A percentile compares a stretch with the other conserved stretches of the same genome.
phyloP scores from a whole-genome alignment of 2,329 filamentous ascomycete species.

The Penicillium concentricum region DNA sequence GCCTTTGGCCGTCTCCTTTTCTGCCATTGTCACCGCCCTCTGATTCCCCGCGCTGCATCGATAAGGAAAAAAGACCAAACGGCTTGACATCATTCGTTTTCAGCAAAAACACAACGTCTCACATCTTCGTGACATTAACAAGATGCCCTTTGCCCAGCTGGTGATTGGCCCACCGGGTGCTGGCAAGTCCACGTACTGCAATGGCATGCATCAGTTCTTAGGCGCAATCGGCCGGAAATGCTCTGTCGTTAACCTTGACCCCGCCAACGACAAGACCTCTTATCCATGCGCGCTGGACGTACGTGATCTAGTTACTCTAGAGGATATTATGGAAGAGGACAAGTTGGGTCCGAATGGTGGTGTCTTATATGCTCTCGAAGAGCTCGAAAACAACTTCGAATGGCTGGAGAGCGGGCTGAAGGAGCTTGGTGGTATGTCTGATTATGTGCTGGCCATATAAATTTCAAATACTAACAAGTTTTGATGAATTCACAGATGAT shows the following conservation, averaged over 20 bases:
- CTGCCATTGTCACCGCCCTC: conserved; percentile 33
- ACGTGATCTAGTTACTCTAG: conserved; percentile 80
- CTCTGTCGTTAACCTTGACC: conserved; percentile 94
- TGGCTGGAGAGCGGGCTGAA: conserved; percentile 84
- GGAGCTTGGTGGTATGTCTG: conserved; percentile 60
- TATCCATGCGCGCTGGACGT: conserved; percentile 92
- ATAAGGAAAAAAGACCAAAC: conserved; percentile 20
- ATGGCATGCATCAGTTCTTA: conserved; percentile 99
- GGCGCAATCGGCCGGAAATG: conserved; percentile 91
- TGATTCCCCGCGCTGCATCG: conserved; percentile 24
- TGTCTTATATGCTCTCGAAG: conserved; percentile 89
- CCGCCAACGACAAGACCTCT: conserved; percentile 87
- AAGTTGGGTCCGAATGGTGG: conserved; percentile 89
- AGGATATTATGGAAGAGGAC: conserved; percentile 93
- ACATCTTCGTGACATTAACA: background rate
- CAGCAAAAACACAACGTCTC: background rate
- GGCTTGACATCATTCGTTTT: conserved; percentile 1
- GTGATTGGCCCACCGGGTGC: conserved; percentile 92
- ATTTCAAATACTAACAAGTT: background rate
- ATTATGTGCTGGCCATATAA: background rate
- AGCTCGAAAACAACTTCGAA: conserved; percentile 89
- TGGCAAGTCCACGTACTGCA: conserved; percentile 96
- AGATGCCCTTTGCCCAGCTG: conserved; percentile 68
- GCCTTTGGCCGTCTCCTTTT: conserved; percentile 27
- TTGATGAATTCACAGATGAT: conserved; percentile 60